Base-by-base conservation (phyloP, 2,329 filamentous ascomycete species). In the Alternaria gaisen region DNA sequence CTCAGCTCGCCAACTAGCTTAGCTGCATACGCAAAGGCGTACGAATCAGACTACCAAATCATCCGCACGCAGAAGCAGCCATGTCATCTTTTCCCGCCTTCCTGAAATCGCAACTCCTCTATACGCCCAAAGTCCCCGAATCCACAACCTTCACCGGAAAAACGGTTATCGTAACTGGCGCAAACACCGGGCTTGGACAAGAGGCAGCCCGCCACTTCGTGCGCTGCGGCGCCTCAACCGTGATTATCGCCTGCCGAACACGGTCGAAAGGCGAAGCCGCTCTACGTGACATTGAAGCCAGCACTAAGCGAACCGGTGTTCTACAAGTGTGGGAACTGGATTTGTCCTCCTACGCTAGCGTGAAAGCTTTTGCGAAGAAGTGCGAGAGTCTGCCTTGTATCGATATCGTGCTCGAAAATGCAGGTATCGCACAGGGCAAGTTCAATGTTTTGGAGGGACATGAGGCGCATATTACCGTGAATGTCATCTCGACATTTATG, bases 261-360 rank as follows among this genome's bases (percentile, higher is more conserved):
- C 41, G 70, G 3, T 67, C 72, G 36, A 82, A 81, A 54, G 82
- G 82, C 4, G 60, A 71, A 71, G 68, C 5, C 76, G 82, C n/a
- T 1, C 78, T 77, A 41, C 61, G 71, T n/a, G 69, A 77, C 16
- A 80, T 84, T 40, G 76, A 80, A 51, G 40, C 66, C 14, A 68
- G 61, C 5, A 77, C 72, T 6, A 69, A 69, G 11, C 68, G 72
- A 12, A 52, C 56, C 24, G 69, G 66, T 14, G 74, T 79, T 3
- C 67, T 82, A 14, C 77, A 82, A 55, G 81, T 83, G 6, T 83
- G 82, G 81, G 67, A 71, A 2, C 68, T 84, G 4, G 81, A 83
- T 59, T 71, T 83, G 1, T 57, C 63, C 1, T 77, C 71, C 9
- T 83, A 77, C 43, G 72, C 72, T 4, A 80, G 72, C 42, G 76